Base-by-base conservation (phyloP, 78 protist species). In the Tieghemostelium lacteum region DNA sequence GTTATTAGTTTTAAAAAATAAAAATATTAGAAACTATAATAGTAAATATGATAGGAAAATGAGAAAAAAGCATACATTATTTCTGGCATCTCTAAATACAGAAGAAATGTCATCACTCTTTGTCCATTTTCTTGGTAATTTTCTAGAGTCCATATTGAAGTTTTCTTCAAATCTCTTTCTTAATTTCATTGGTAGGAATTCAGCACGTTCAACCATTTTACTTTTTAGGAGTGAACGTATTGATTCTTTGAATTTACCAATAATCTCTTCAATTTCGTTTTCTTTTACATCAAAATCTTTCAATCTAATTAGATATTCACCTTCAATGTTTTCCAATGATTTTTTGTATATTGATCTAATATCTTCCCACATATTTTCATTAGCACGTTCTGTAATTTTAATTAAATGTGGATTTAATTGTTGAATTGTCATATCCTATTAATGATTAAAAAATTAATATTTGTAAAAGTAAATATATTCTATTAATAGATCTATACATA, bases 41-140 rank as follows among this genome's bases (percentile, higher is more conserved):
- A 64, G 70, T 36, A 36, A 16, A 19, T 36, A 16, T 34, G 17
- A 19, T 14, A 64, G 14, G 33, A 37, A 31, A 4, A 8, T 16
- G 28, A 12, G 29, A 17, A 71, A 50, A 29, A 73, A 31, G 28
- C 39, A 77, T n/a, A n/a, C 93, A 75, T 88, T 88, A 26, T 61
- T 40, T 28, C 76, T 50, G 20, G 95, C 95, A 36, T 92, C 95
- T 34, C 34, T 40, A 61, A 57, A 92, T 1, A 50, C 65, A 0
- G 55, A 6, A 22, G 45, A 63, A 49, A 92, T 72, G 40, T 92
- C 95, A 26, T 80, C 92, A 16, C 24, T 28, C 24, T 77, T 74
- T 10, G 24, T 28, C 95, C 95, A 92, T 26, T 71, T 72, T 72
- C 92, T 71, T 55, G 95, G 95, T 17, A 92, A 22, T 20, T 66